These are phyloP conservation scores for Kazachstania psychrophila DNA, from an alignment of 805 yeast genomes.

Conservation along the genomic window DNA sequence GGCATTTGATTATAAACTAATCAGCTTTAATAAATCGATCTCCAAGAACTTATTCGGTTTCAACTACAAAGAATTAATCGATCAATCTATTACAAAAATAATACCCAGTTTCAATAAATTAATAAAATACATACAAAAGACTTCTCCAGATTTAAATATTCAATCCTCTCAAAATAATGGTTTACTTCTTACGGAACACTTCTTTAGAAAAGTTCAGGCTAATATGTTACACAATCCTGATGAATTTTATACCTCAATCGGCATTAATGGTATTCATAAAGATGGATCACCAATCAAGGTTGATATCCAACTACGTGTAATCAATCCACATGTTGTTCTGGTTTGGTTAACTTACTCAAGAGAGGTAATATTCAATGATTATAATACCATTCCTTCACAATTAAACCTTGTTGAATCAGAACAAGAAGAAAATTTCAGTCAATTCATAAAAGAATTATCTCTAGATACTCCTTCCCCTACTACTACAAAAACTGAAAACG, in stretches of 20 bases:
- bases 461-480: background rate
- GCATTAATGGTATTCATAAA: conserved; percentile 56
- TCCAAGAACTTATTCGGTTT: conserved; percentile 70
- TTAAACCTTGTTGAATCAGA: conserved; percentile 19
- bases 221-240: conserved; percentile 33
- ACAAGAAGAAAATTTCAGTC: conserved; percentile 3
- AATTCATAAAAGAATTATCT: background rate
- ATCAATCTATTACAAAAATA: conserved; percentile 44
- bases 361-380: conserved; percentile 26
- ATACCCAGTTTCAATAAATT: conserved; percentile 50
- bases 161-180: conserved; percentile 41
- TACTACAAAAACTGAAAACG: no score
- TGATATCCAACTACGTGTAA: conserved; percentile 73
- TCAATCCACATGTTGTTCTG: conserved; percentile 46
- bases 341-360: conserved; percentile 86
- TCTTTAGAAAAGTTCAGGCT: conserved; percentile 59
- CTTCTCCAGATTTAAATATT: conserved; percentile 32
- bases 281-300: conserved; percentile 59
- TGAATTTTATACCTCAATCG: conserved; percentile 51
- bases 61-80: conserved; percentile 35
- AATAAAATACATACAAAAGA: conserved; percentile 21
- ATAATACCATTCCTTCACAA: conserved; percentile 32
- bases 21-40: conserved; percentile 72
- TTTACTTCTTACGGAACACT: conserved; percentile 80
- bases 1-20: conserved; percentile 37